Evolutionary conservation across 1,284 basidiomycete genomes (phyloP).

Genomic region (Cyathus olla): DNA sequence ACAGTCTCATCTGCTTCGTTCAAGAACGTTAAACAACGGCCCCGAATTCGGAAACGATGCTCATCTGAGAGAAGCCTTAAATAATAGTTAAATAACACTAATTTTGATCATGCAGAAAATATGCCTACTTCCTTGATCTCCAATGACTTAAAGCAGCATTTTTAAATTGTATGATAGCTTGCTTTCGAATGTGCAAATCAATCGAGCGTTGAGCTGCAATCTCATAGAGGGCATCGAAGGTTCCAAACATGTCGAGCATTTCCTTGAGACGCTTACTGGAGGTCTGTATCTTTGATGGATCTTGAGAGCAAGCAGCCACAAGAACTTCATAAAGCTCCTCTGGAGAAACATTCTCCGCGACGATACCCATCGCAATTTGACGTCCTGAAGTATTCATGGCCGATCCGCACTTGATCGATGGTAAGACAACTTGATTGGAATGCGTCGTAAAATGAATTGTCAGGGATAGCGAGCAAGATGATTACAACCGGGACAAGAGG

Average conservation of each 20-base stretch:
- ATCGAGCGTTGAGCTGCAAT: constrained; percentile 71
- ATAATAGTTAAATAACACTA: constrained; percentile 5
- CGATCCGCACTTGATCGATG: neutral
- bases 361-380: constrained; percentile 38
- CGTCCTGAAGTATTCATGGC: neutral
- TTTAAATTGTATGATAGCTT: constrained; percentile 87
- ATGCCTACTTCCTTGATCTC: constrained; percentile 74
- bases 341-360: constrained; percentile 57
- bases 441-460: too few relatives aligned
- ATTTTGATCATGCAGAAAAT: neutral
- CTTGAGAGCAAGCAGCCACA: constrained; percentile 76
- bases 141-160: constrained; percentile 76
- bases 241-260: constrained; percentile 74
- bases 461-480: too few relatives aligned
- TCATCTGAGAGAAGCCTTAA: constrained; percentile 75
- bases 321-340: constrained; percentile 76
- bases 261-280: constrained; percentile 74
- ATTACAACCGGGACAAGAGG: too few relatives aligned
- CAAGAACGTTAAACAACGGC: constrained; percentile 70
- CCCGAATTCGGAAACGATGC: constrained; percentile 67
- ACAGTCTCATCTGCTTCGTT: constrained; percentile 83
- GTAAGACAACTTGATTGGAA: too few relatives aligned
- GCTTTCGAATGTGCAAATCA: constrained; percentile 75
- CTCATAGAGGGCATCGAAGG: constrained; percentile 76
- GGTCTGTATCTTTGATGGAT: constrained; percentile 65